These are phyloP conservation scores for Haplosporangium sp. DNA, from an alignment of 371 early-diverging fungal species.

Conservation along the genomic window DNA sequence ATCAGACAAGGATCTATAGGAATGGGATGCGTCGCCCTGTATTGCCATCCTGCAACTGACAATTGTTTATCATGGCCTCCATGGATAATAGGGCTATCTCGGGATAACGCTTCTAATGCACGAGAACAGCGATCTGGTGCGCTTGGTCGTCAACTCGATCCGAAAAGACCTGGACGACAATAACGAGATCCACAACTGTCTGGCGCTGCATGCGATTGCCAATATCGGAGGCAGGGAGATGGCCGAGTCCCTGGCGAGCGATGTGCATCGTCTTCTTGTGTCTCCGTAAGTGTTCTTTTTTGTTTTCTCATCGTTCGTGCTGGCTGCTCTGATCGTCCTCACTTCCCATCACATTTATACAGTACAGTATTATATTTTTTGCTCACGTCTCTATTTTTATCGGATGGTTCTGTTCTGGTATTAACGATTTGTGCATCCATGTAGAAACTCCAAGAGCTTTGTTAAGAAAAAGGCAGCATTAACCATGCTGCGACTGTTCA, in stretches of 20 bases:
- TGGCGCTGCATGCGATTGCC: constrained; percentile 95
- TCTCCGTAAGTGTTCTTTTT: constrained; percentile 72
- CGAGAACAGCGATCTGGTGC: constrained; percentile 86
- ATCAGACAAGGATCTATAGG: not conserved
- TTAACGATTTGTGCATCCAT: constrained; percentile 56
- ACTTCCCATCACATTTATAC: constrained; percentile 1
- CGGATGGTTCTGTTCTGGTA: not conserved
- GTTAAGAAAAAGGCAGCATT: constrained; percentile 97
- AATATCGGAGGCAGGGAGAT: constrained; percentile 94
- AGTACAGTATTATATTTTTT: constrained; percentile 13
- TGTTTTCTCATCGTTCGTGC: not conserved
- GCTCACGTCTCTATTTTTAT: constrained; percentile 29
- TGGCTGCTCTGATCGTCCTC: constrained; percentile 10
- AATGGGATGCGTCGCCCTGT: no score
- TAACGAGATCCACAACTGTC: constrained; percentile 90
- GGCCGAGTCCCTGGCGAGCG: constrained; percentile 85
- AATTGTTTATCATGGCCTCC: no score
- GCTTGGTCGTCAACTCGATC: constrained; percentile 88
- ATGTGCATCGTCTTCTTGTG: constrained; percentile 87
- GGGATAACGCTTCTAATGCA: constrained; percentile 92
- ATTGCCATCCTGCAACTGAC: no score
- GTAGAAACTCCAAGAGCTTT: constrained; percentile 80
- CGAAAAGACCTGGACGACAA: constrained; percentile 89
- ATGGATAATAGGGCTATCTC: constrained; percentile 84
- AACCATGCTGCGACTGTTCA: constrained; percentile 87